Conservation (phyloP, 1,139 yeast genomes). For the Meyerozyma athensensis region DNA sequence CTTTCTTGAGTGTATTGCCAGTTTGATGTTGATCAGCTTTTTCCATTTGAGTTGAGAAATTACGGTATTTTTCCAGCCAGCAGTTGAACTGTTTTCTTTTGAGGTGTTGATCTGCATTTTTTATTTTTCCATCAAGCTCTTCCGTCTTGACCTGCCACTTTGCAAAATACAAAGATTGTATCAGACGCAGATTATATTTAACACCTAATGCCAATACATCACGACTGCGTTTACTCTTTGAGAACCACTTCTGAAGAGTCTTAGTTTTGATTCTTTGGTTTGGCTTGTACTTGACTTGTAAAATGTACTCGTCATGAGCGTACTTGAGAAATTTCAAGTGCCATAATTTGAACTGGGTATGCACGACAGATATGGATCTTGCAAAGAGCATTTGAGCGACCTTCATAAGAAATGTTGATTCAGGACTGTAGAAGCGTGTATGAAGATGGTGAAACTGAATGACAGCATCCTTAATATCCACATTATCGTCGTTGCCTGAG, state of each 20-base stretch:
- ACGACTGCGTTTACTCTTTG: neutral
- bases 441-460: slow-evolving; percentile 21
- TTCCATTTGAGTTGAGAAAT: too few species aligned
- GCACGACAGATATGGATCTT: slow-evolving; percentile 5
- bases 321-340: slow-evolving; percentile 10
- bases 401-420: slow-evolving; percentile 26
- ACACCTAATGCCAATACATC: neutral
- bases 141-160: too few species aligned
- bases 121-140: too few species aligned
- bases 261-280: slow-evolving; percentile 8
- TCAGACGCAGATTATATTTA: too few species aligned
- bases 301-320: slow-evolving; percentile 8
- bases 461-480: slow-evolving; percentile 21
- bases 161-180: too few species aligned
- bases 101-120: too few species aligned
- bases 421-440: slow-evolving; percentile 9
- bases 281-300: slow-evolving; percentile 13
- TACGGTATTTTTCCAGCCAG: too few species aligned
- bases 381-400: slow-evolving; percentile 17
- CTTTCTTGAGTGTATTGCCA: too few species aligned
- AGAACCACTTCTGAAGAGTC: neutral
- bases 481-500: slow-evolving; percentile 20
- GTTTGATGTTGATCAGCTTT: too few species aligned
- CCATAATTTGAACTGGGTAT: slow-evolving; percentile 15
- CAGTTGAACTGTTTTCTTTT: too few species aligned